Base-by-base conservation (phyloP, 768 basidiomycete genomes). In the Suillus occidentalis region DNA sequence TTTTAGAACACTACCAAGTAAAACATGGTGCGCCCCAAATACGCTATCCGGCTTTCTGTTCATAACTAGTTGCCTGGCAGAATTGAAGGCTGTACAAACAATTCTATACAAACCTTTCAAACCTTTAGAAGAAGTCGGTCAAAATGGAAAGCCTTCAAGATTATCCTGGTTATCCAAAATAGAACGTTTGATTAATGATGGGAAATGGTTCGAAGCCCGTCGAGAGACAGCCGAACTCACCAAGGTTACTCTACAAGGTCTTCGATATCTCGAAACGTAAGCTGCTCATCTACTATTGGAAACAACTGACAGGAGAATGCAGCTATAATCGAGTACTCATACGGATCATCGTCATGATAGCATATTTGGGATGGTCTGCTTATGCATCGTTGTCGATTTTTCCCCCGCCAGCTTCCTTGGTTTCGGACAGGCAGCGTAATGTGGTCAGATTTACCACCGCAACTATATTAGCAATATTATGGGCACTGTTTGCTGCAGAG, bases 311-410 rank as follows among this genome's bases (percentile, higher is more conserved):
- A 57, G 67, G 62, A 37, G 47, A 13, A 53, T 22, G 14, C 63
- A 83, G 85, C 14, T 95, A 94, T 73, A 92, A 95, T 72, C 87
- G 91, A 20, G 78, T 85, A 37, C 76, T 94, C 53, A 88, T 95
- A 36, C 85, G 87, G 18, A 77, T 71, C 3, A 86, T 95, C 67
- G 92, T 94, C 60, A 83, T 83, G 1, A 72, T 82, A 8, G 92
- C 91, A 1, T 95, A 95, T 74, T 72, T 83, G 3, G 92, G 92
- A 61, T 95, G 93, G 91, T 86, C 85, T 22, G 87, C 86, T 1
- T 94, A 86, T 73, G 80, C 85, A 7, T 85, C 87, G 0, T 73
- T 86, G 6, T 87, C 81, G 50, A 80, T 92, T 7, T 76, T 90
- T 61, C 79, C 84, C 31, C 58, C 31, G 6, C 52, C 28, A 25